Percentiles rank a stretch among this genome's conserved stretches.
These are phyloP conservation scores for Penicillium tannophilum DNA, from an alignment of 495 filamentous ascomycete genomes.

Conservation along the genomic window DNA sequence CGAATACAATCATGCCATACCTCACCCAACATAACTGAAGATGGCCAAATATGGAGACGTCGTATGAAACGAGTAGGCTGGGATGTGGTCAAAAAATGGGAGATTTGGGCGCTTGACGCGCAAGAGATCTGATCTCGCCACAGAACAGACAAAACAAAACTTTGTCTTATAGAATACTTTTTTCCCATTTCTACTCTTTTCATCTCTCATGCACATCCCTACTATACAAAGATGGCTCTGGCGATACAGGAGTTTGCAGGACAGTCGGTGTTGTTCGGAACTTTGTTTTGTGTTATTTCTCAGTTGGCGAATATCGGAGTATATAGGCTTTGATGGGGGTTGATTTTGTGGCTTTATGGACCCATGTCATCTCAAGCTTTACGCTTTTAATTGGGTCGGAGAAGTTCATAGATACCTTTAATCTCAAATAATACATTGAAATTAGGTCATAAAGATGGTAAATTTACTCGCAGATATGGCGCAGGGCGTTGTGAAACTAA, in stretches of 20 bases:
- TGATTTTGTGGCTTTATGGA: neutral
- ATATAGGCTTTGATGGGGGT: neutral
- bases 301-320: neutral
- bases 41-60: conserved; percentile 33
- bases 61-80: conserved; percentile 40
- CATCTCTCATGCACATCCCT: neutral
- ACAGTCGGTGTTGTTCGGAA: neutral
- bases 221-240: neutral
- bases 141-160: neutral
- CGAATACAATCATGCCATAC: neutral
- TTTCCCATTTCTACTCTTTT: neutral
- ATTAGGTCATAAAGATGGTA: too few relatives aligned
- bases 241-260: neutral
- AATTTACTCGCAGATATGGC: too few relatives aligned
- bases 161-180: neutral
- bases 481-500: too few relatives aligned
- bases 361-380: neutral
- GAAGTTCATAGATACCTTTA: neutral
- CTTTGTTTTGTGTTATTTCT: too few relatives aligned
- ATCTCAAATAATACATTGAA: too few relatives aligned
- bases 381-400: neutral
- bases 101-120: conserved; percentile 46
- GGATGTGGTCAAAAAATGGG: conserved; percentile 47
- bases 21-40: conserved; percentile 9
- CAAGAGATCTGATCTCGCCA: conserved; percentile 38